A percentile compares a stretch with the other conserved stretches of the same genome.
phyloP scores from a whole-genome alignment of 2,329 filamentous ascomycete species.

The Blastomyces parvus region DNA sequence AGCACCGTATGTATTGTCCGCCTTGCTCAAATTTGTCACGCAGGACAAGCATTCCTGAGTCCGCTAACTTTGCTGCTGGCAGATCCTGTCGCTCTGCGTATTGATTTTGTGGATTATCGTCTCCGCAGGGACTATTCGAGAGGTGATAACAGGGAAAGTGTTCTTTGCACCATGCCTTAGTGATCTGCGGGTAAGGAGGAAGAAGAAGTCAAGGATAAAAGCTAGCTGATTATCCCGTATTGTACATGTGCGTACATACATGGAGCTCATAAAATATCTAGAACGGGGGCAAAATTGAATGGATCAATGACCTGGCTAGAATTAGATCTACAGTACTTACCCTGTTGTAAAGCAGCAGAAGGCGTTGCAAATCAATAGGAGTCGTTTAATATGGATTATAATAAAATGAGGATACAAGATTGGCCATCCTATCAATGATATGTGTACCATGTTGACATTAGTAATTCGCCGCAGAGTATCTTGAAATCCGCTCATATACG shows the following conservation, averaged over 20 bases:
- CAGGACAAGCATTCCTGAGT: conserved; percentile 1
- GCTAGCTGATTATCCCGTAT: not conserved
- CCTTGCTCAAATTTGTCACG: not conserved
- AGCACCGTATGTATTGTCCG: conserved; percentile 37
- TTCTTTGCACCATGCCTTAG: conserved; percentile 47
- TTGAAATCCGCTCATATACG: no score
- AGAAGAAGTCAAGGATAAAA: not conserved
- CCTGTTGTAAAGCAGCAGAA: not conserved
- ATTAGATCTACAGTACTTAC: not conserved
- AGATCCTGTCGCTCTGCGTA: conserved; percentile 44
- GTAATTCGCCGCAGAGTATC: not conserved
- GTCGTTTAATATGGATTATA: not conserved
- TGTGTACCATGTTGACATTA: not conserved
- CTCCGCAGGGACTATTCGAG: conserved; percentile 40
- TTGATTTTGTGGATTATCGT: conserved; percentile 49
- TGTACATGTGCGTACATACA: not conserved
- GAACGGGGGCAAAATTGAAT: not conserved
- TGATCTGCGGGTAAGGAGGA: conserved; percentile 1
- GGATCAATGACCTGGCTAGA: not conserved
- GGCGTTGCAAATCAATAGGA: not conserved
- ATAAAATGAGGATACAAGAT: not conserved
- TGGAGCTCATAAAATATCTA: not conserved
- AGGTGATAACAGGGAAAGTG: conserved; percentile 41
- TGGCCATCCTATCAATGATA: not conserved
- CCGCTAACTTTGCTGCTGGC: conserved; percentile 6